Conservation (phyloP, 805 yeast species). For the Zygoascus biomembranicola region DNA sequence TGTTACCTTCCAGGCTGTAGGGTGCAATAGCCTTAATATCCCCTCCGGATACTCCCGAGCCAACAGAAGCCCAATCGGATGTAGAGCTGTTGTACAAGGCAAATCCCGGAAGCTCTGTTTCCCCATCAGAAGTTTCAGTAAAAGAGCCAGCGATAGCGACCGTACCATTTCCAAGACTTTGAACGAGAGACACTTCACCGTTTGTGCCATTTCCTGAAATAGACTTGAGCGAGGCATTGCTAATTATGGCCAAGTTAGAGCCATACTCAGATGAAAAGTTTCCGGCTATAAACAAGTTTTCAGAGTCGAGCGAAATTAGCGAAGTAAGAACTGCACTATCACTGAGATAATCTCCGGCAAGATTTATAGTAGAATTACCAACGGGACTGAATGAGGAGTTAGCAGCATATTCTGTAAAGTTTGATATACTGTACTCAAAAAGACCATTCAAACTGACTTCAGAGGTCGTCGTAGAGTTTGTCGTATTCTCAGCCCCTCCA, state of each 20-base stretch:
- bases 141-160: slow-evolving; percentile 44
- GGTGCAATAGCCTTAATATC: slow-evolving; percentile 12
- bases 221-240: slow-evolving; percentile 4
- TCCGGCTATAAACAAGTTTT: slow-evolving; percentile 42
- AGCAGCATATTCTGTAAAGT: slow-evolving; percentile 41
- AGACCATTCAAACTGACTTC: slow-evolving; percentile 51
- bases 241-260: slow-evolving; percentile 5
- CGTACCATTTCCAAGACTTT: slow-evolving; percentile 28
- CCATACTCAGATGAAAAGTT: slow-evolving; percentile 23
- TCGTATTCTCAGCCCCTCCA: slow-evolving; percentile 7
- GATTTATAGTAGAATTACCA: slow-evolving; percentile 42
- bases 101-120: slow-evolving; percentile 6
- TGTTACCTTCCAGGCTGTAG: slow-evolving; percentile 18
- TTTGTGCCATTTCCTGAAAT: slow-evolving; percentile 33
- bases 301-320: slow-evolving; percentile 23
- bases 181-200: slow-evolving; percentile 29
- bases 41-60: slow-evolving; percentile 19
- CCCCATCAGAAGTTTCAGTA: slow-evolving; percentile 19
- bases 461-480: slow-evolving; percentile 14
- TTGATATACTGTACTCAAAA: slow-evolving; percentile 70
- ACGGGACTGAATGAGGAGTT: slow-evolving; percentile 28
- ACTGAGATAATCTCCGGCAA: slow-evolving; percentile 31
- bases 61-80: slow-evolving; percentile 11
- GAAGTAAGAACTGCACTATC: slow-evolving; percentile 35
- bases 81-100: slow-evolving; percentile 14